Conservation (phyloP, 2,329 filamentous ascomycete genomes). For the Phialophora tarda region DNA sequence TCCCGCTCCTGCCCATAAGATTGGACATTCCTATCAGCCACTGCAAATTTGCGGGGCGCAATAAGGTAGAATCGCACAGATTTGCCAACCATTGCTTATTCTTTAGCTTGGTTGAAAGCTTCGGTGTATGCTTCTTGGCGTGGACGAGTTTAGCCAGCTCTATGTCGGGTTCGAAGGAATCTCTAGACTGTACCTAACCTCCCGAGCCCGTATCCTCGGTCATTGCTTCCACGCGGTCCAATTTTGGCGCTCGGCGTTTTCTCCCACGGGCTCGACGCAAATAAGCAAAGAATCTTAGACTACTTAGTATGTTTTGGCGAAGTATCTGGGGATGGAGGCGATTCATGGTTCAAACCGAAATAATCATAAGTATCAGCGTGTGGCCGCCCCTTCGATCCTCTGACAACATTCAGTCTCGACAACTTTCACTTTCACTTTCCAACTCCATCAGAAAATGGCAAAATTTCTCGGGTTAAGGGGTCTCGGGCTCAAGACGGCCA, state of each 20-base stretch:
- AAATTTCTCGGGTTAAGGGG: slow-evolving; percentile 12
- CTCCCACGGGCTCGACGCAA: slow-evolving; percentile 1
- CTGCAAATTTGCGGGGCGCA: too few relatives aligned
- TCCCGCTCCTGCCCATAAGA: too few relatives aligned
- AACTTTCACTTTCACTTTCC: neutral
- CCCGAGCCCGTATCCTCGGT: slow-evolving; percentile 6
- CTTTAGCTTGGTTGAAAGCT: neutral
- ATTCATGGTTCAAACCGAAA: slow-evolving; percentile 9
- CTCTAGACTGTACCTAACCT: neutral
- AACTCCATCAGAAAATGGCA: slow-evolving; percentile 9
- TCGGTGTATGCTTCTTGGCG: neutral
- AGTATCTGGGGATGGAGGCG: slow-evolving; percentile 3
- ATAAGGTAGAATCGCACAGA: slow-evolving; percentile 1
- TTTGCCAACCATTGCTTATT: slow-evolving; percentile 9
- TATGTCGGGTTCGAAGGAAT: neutral
- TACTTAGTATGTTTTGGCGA: slow-evolving; percentile 2
- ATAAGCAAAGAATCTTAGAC: neutral
- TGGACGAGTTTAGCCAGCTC: neutral
- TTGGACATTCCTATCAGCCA: too few relatives aligned
- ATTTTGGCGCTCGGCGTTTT: slow-evolving; percentile 13
- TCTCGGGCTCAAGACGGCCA: slow-evolving; percentile 9
- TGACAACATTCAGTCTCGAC: slow-evolving; percentile 1
- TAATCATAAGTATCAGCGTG: slow-evolving; percentile 7
- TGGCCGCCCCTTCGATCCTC: slow-evolving; percentile 2
- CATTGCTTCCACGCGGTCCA: slow-evolving; percentile 6